phyloP scores from a whole-genome alignment of 2,329 filamentous ascomycete species.

The Ophiosphaerella narmari region DNA sequence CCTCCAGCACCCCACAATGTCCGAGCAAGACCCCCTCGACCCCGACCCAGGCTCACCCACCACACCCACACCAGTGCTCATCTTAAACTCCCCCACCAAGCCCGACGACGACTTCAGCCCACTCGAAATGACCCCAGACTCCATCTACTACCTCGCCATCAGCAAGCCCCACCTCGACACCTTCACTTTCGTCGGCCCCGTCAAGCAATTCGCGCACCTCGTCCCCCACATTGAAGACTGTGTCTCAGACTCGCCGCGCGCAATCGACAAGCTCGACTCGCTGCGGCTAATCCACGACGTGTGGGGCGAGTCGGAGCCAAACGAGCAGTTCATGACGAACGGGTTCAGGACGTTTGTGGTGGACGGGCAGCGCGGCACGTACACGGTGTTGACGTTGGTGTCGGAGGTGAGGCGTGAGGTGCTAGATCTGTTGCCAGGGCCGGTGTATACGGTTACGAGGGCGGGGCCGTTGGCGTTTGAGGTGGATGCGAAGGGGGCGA shows the following conservation, averaged over 20 bases:
- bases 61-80: constrained; percentile 4
- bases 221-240: constrained; percentile 16
- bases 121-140: constrained; percentile 4
- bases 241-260: constrained; percentile 19
- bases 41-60: background rate
- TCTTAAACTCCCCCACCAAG: constrained; percentile 2
- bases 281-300: constrained; percentile 7
- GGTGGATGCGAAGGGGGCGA: constrained; percentile 2
- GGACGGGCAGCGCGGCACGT: constrained; percentile 19
- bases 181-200: constrained; percentile 23
- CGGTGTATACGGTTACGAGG: constrained; percentile 22
- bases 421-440: constrained; percentile 9
- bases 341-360: constrained; percentile 20
- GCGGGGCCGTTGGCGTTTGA: constrained; percentile 15
- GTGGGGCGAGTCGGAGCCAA: constrained; percentile 4
- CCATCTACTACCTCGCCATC: constrained; percentile 31
- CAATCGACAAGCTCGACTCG: constrained; percentile 24
- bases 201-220: constrained; percentile 18
- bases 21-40: constrained; percentile 12
- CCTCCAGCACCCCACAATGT: constrained; percentile 8
- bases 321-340: constrained; percentile 1
- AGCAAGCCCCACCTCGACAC: constrained; percentile 27
- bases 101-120: constrained; percentile 19
- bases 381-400: constrained; percentile 16
- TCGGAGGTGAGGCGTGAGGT: constrained; percentile 15